Evolutionary conservation across 441 rosid species (phyloP), one percentile per base, ranked within the genome.

Genomic region (Manihot esculenta): DNA sequence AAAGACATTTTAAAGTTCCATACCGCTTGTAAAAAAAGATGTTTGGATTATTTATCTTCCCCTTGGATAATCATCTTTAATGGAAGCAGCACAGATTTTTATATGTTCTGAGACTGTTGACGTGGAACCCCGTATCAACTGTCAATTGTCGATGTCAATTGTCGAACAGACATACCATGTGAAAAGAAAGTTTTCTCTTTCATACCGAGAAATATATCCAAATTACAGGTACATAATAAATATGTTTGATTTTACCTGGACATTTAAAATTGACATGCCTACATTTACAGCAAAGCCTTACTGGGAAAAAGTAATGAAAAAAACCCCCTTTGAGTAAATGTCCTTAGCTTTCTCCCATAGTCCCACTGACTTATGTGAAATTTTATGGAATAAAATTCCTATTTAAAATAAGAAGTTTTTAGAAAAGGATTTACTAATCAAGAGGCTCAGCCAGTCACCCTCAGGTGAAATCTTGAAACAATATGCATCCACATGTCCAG

Each of bases 361-460:
- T n/a, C n/a, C n/a, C n/a, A n/a, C 15, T 23, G 30, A 48, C 20
- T 8, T 30, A n/a, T 21, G 3, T 21, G 3, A 50, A 0, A 24
- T 14, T 55, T 55, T 27, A 27, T 26, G 15, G 30, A 67, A 21
- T 55, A 21, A 3, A 5, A 11, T 10, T 49, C 45, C 59, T 44
- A 67, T 67, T 54, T 55, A 18, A 14, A 33, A 33, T 13, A 7
- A 13, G n/a, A 12, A 23, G 5, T 4, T 35, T 35, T 18, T 42
- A 14, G 47, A 6, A 4, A 9, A 9, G 14, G 24, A 44, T 20
- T 15, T 18, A 44, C 26, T 41, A 14, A 45, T 68, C 10, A 24
- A 26, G 45, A 68, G 64, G 64, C 17, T 45, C 44, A 69, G 15
- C 44, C 41, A 35, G 21, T 45, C 64, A 69, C 1, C 18, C 38